Evolutionary conservation across 352 stramenopile genomes (phyloP), one percentile per base, ranked within the genome.

Genomic region (Phytopythium aichiense): DNA sequence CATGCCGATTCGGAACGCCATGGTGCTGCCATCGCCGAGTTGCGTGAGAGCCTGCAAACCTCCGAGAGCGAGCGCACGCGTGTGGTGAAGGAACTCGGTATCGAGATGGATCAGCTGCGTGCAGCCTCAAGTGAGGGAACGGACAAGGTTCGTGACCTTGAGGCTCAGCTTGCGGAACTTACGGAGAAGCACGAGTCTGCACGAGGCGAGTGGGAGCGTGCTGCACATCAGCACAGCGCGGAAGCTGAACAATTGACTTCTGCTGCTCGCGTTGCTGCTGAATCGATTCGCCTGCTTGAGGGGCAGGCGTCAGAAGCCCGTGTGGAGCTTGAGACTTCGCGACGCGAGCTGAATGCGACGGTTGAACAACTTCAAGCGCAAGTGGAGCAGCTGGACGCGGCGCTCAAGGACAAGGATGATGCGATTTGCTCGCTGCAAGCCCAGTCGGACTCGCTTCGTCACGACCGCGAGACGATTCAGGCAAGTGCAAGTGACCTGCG

Each of bases 361-460:
- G 45, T 60, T 51, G 56, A 74, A 50, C 61, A 68, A 25, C 61
- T 37, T 6, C 38, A 25, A 16, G 18, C n/a, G n/a, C 60, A 67
- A 31, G 56, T 65, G 22, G 52, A 79, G 53, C 56, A 16, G 2
- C 23, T 68, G 42, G 49, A 52, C 30, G 45, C n/a, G 18, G 51
- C 12, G 7, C 58, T 67, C 28, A 57, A 56, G 16, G 31, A 67
- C 33, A 78, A 82, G 22, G 75, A 89, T 28, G 77, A 86, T 9
- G 64, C 85, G 45, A 77, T 88, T 30, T 49, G 49, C 4, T 85
- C 73, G 53, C 62, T 91, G 28, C 84, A 88, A 49, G 64, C 72
- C 1, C 87, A 87, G 65, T 63, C 84, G 13, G 79, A 85, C 63
- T 79, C 88, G n/a, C 64, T 92, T 15, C 72, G 88, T 48, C 51